Conservation (phyloP, 2,329 filamentous ascomycete genomes). For the Penicillium freii region DNA sequence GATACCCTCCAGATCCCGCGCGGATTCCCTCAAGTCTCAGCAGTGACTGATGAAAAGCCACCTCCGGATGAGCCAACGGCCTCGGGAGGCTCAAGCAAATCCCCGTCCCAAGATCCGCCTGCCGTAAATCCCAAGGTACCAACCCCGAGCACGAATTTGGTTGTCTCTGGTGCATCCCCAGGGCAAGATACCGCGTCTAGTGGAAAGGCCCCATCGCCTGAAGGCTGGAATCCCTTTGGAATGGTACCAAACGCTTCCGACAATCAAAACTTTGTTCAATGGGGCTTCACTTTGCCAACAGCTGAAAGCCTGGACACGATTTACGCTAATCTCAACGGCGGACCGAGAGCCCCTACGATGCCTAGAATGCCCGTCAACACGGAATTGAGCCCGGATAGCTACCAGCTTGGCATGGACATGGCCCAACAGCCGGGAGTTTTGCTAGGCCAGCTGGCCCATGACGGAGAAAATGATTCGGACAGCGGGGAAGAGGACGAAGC, state of each 20-base stretch:
- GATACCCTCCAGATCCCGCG: constrained; percentile 39
- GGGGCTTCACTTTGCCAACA: constrained; percentile 39
- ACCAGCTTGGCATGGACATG: constrained; percentile 29
- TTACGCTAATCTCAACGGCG: constrained; percentile 34
- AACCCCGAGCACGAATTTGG: constrained; percentile 5
- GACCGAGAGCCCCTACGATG: neutral
- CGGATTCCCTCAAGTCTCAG: constrained; percentile 17
- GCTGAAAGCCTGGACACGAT: constrained; percentile 37
- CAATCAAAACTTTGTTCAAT: constrained; percentile 28
- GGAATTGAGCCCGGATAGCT: constrained; percentile 27
- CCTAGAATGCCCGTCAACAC: constrained; percentile 20
- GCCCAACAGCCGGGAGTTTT: constrained; percentile 26
- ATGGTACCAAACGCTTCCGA: constrained; percentile 21
- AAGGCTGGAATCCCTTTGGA: constrained; percentile 23
- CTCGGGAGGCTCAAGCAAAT: constrained; percentile 1
- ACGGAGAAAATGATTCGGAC: constrained; percentile 32
- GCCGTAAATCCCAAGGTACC: constrained; percentile 11
- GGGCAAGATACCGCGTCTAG: constrained; percentile 13
- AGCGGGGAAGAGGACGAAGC: constrained; percentile 41
- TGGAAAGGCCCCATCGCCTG: constrained; percentile 12
- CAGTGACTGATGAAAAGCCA: neutral
- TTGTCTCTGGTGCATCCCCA: constrained; percentile 9
- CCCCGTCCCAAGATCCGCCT: constrained; percentile 17
- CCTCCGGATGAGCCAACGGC: neutral
- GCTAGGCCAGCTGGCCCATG: constrained; percentile 22